phyloP scores from a whole-genome alignment of 768 basidiomycete species.

The Tylopilus intermedius region DNA sequence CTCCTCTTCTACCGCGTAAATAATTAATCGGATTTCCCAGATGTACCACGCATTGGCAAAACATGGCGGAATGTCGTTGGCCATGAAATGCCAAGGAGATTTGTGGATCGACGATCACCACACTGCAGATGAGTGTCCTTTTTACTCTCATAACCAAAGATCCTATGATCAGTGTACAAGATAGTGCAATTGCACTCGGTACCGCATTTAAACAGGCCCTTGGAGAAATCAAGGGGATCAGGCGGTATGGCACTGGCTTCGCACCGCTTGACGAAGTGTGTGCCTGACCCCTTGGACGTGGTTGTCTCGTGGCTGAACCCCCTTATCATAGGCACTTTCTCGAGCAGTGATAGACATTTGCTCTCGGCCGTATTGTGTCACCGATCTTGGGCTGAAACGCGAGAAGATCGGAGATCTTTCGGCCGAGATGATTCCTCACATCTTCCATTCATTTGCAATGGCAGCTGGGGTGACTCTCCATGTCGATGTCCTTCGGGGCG shows the following conservation, averaged over 20 bases:
- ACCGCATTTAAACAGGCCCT: slow-evolving; percentile 92
- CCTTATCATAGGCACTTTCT: slow-evolving; percentile 71
- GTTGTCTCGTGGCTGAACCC: neutral
- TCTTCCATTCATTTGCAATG: slow-evolving; percentile 97
- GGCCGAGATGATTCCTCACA: slow-evolving; percentile 97
- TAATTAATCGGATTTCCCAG: slow-evolving; percentile 37
- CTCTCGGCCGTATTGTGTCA: slow-evolving; percentile 92
- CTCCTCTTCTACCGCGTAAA: neutral
- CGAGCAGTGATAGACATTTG: slow-evolving; percentile 98
- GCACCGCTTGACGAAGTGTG: slow-evolving; percentile 93
- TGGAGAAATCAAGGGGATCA: slow-evolving; percentile 91
- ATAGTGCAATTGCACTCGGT: slow-evolving; percentile 81
- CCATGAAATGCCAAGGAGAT: slow-evolving; percentile 90
- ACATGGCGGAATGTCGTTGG: slow-evolving; percentile 90
- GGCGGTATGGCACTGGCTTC: slow-evolving; percentile 92
- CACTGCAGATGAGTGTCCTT: slow-evolving; percentile 83
- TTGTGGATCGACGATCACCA: slow-evolving; percentile 99
- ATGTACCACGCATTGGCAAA: slow-evolving; percentile 98
- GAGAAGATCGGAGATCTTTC: slow-evolving; percentile 94
- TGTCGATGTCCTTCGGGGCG: slow-evolving; percentile 88
- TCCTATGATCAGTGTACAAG: slow-evolving; percentile 49
- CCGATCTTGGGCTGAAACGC: slow-evolving; percentile 79
- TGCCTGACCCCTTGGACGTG: neutral
- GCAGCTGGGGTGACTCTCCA: slow-evolving; percentile 92
- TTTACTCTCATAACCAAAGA: slow-evolving; percentile 3